Conservation (phyloP, 176 grass and related monocot species). For the Tuctoria greenei region DNA sequence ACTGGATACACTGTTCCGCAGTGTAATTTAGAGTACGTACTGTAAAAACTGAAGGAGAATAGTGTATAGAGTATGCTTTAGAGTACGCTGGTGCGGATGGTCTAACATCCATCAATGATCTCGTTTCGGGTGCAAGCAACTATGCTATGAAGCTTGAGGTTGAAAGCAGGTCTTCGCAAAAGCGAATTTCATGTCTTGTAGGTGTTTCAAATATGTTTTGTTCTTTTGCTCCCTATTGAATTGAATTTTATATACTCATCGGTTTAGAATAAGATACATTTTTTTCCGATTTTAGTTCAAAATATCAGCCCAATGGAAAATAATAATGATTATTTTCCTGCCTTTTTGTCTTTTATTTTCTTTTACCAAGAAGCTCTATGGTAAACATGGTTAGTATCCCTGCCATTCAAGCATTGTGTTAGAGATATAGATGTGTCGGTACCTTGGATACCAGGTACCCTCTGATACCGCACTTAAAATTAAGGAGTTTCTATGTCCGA, state of each 20-base stretch:
- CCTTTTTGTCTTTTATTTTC: background rate
- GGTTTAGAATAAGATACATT: slow-evolving; percentile 3
- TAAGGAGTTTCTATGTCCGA: too few relatives aligned
- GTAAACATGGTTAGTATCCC: background rate
- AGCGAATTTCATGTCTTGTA: slow-evolving; percentile 77
- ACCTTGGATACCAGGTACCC: too few relatives aligned
- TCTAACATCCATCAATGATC: slow-evolving; percentile 73
- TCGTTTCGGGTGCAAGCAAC: slow-evolving; percentile 58
- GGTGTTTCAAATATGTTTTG: slow-evolving; percentile 31
- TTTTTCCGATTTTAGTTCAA: slow-evolving; percentile 21
- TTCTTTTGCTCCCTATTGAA: slow-evolving; percentile 19
- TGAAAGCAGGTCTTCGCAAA: slow-evolving; percentile 68
- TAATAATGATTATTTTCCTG: slow-evolving; percentile 17
- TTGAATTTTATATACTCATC: slow-evolving; percentile 11
- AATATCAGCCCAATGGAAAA: background rate
- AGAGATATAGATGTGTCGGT: too few relatives aligned
- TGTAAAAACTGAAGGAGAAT: too few relatives aligned
- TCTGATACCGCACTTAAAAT: too few relatives aligned
- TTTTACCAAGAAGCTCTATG: background rate
- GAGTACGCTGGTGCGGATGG: too few relatives aligned
- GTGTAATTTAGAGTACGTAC: too few relatives aligned
- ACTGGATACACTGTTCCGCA: too few relatives aligned
- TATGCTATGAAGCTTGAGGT: slow-evolving; percentile 66
- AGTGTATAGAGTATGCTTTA: too few relatives aligned
- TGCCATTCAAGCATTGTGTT: background rate